Percentiles rank a stretch among this genome's conserved stretches.
phyloP scores from a whole-genome alignment of 805 yeast species.

The Ogataea henricii region DNA sequence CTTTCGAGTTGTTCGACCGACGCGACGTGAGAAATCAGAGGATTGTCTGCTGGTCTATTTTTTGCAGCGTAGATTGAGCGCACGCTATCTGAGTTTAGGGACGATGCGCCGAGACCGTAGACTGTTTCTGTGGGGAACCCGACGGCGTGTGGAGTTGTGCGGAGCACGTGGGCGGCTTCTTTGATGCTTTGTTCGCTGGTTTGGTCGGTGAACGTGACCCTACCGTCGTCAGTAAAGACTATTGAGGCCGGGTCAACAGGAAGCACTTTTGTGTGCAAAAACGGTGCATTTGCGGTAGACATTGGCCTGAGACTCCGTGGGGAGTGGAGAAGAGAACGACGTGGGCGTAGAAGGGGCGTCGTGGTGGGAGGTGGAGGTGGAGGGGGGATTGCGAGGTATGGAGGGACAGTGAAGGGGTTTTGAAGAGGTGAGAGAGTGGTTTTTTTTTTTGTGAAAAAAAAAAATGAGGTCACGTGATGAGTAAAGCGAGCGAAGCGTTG shows the following conservation, averaged over 20 bases:
- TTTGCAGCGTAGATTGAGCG: slow-evolving; percentile 80
- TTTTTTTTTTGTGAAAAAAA: too few relatives aligned
- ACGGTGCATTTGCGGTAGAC: not conserved
- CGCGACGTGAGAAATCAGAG: slow-evolving; percentile 86
- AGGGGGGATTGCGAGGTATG: not conserved
- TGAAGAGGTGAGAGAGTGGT: too few relatives aligned
- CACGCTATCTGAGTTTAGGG: slow-evolving; percentile 73
- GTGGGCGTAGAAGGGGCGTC: too few relatives aligned
- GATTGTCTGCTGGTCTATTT: slow-evolving; percentile 94
- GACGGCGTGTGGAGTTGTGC: slow-evolving; percentile 58
- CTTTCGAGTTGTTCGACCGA: slow-evolving; percentile 70
- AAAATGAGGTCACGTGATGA: too few relatives aligned
- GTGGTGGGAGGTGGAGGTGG: too few relatives aligned
- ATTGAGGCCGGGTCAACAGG: slow-evolving; percentile 58
- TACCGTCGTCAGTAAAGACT: slow-evolving; percentile 44
- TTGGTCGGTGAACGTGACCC: slow-evolving; percentile 46
- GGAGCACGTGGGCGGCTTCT: slow-evolving; percentile 60
- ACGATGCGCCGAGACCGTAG: slow-evolving; percentile 92
- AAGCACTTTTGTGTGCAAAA: slow-evolving; percentile 44
- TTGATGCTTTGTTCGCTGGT: slow-evolving; percentile 51
- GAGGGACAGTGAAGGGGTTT: not conserved
- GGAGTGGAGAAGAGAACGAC: not conserved
- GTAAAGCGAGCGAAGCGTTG: too few relatives aligned
- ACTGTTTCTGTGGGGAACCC: slow-evolving; percentile 98
- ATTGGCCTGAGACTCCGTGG: not conserved